Evolutionary conservation across 2,329 filamentous ascomycete genomes (phyloP), one percentile per base, ranked within the genome.

Genomic region (Colletotrichum sp.): DNA sequence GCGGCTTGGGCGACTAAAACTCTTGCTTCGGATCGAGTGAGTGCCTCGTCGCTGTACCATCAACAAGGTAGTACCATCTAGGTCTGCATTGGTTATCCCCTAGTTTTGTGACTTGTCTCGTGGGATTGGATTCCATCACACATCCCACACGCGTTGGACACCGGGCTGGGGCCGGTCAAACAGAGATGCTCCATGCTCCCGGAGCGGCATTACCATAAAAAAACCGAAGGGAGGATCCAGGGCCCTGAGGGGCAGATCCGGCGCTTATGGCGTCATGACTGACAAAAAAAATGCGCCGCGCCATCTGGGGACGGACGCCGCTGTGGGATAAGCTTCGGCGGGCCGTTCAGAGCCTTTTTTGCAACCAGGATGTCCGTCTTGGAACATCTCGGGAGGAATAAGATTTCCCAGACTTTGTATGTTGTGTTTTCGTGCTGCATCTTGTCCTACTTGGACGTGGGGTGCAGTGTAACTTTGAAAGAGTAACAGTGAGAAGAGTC

Each of bases 201-300:
- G n/a, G 47, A 12, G 36, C 27, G 15, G 27, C 13, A 8, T 55
- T 13, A 51, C 43, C 43, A 51, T n/a, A 51, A 51, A 24, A 51
- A 54, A 27, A 59, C n/a, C 31, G 36, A 24, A 31, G 31, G 67
- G 21, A 33, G 34, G 31, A 47, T 29, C 69, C 70, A 64, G 59
- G 59, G 8, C 24, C 27, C 43, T 38, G 57, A 61, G 66, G 66
- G 66, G 72, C 31, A 12, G 21, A 21, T 67, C 43, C 43, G 72
- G 55, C 72, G 68, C 62, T 72, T 74, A 74, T 72, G 47, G 72
- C 72, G 72, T 74, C 68, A 72, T 72, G 63, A 31, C 57, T 36
- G 43, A n/a, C n/a, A 21, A 38, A 63, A 63, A 24, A 54, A 70
- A 27, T 24, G 24, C 71, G 61, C 54, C 67, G 67, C 31, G 54